Conservation (phyloP, 345 rosid genomes). For the Kernera saxatilis region DNA sequence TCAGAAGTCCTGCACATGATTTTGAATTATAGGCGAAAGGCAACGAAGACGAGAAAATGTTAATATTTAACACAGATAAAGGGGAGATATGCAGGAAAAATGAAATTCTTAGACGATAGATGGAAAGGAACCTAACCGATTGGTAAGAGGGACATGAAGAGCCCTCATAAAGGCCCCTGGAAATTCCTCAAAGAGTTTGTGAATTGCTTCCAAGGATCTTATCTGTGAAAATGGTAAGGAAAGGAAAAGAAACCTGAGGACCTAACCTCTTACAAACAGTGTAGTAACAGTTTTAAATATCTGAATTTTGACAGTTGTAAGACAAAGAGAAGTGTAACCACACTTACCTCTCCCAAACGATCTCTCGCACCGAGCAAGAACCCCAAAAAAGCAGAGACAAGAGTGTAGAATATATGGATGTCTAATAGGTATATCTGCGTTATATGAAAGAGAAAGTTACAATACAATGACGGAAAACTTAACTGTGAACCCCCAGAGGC, state of each 20-base stretch:
- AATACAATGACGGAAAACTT: conserved; percentile 9
- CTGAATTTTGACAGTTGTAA: not conserved
- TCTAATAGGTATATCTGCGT: conserved; percentile 88
- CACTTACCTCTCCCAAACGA: conserved; percentile 89
- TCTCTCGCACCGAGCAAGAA: conserved; percentile 97
- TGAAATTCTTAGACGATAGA: not conserved
- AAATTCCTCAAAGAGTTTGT: conserved; percentile 77
- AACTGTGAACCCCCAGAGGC: not conserved
- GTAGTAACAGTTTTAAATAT: not conserved
- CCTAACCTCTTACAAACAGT: conserved; percentile 12
- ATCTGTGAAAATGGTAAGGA: conserved; percentile 48
- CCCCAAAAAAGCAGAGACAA: conserved; percentile 83
- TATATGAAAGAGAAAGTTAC: conserved; percentile 11
- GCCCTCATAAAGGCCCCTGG: conserved; percentile 73
- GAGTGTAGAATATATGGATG: conserved; percentile 71
- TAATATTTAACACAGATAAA: not conserved
- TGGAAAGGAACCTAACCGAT: conserved; percentile 44
- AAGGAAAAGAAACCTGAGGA: conserved; percentile 9
- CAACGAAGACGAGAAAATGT: conserved; percentile 3
- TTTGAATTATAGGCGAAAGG: conserved; percentile 7
- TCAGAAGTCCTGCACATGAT: conserved; percentile 51
- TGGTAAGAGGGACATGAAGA: conserved; percentile 55
- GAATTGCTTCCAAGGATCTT: conserved; percentile 87
- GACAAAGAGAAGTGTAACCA: not conserved
- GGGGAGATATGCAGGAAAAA: not conserved